These are phyloP conservation scores for Malus orientalis DNA, from an alignment of 306 rosid genomes.

Conservation along the genomic window DNA sequence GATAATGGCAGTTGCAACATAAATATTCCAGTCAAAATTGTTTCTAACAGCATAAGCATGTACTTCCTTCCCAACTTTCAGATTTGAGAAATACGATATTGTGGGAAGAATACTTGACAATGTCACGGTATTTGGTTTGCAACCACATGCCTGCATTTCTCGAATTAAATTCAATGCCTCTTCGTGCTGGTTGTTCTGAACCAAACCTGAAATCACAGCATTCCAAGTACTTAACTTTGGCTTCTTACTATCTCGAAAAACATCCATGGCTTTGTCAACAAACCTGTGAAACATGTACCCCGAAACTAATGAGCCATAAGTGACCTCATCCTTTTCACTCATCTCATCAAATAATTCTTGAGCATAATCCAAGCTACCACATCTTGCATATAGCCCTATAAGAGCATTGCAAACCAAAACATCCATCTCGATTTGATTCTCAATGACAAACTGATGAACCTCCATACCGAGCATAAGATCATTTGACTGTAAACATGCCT, in stretches of 20 bases:
- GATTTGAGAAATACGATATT: conserved; percentile 43
- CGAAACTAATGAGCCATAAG: conserved; percentile 57
- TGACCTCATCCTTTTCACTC: conserved; percentile 62
- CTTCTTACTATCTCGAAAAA: conserved; percentile 38
- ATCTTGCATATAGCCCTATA: conserved; percentile 70
- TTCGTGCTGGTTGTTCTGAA: conserved; percentile 55
- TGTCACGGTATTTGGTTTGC: conserved; percentile 57
- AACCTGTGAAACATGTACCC: conserved; percentile 73
- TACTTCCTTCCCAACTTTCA: conserved; percentile 67
- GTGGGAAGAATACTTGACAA: conserved; percentile 65
- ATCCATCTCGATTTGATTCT: conserved; percentile 44
- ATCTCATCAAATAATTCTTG: conserved; percentile 55
- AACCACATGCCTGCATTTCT: conserved; percentile 52
- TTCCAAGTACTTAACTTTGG: conserved; percentile 63
- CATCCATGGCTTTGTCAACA: conserved; percentile 52
- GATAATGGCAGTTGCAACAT: conserved; percentile 60
- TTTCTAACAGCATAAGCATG: conserved; percentile 66
- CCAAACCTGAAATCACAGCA: conserved; percentile 67
- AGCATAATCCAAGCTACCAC: conserved; percentile 75
- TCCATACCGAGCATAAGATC: conserved; percentile 66
- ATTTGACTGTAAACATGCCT: conserved; percentile 77
- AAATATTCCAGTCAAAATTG: conserved; percentile 40
- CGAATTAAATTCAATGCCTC: conserved; percentile 38
- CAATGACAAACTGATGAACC: conserved; percentile 44
- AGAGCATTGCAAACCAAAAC: conserved; percentile 56